Evolutionary conservation across 306 rosid genomes (phyloP), one percentile per base, ranked within the genome.

Genomic region (Prunus mira): DNA sequence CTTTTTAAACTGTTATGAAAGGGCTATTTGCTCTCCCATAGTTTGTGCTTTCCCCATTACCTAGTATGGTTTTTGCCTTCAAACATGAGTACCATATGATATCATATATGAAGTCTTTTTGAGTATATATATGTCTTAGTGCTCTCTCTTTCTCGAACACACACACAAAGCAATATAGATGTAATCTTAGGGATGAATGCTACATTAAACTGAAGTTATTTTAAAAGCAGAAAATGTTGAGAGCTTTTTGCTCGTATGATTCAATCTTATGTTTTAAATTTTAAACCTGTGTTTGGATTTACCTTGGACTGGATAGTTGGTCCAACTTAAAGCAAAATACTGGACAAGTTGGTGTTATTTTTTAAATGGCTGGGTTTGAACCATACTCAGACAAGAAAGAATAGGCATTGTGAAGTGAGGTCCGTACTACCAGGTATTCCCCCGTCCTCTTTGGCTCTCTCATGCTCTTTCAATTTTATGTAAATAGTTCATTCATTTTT

Each of bases 11-110:
- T 9, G 41, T 72, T 24, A 24, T 54, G 17, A 4, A 52, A 14
- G 38, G 20, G 41, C 20, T 27, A 1, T 61, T 61, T 7, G 43
- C 66, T 56, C 41, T 56, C 32, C 9, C 38, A 34, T 47, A 3
- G 47, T 1, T 72, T 34, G 34, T 55, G 41, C 43, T 34, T 72
- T 71, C 18, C 43, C 43, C 41, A 57, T 72, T 45, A 73, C 77
- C 27, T 10, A 28, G 57, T 7, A 24, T 72, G 20, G 52, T 6
- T 15, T 34, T 41, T 72, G 38, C 54, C 67, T 57, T 57, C 27
- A 15, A 45, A 55, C 43, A 9, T 69, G 46, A 49, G 25, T 30
- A 70, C 24, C 5, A 58, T 30, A 19, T 70, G 62, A 9, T 50
- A 15, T 28, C 19, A 19, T 71, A 58, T 9, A 13, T 34, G 4